Percentiles rank a stretch among this genome's conserved stretches.
Evolutionary conservation across 1,284 basidiomycete species (phyloP).

Genomic region (Thecaphora thlaspeos): DNA sequence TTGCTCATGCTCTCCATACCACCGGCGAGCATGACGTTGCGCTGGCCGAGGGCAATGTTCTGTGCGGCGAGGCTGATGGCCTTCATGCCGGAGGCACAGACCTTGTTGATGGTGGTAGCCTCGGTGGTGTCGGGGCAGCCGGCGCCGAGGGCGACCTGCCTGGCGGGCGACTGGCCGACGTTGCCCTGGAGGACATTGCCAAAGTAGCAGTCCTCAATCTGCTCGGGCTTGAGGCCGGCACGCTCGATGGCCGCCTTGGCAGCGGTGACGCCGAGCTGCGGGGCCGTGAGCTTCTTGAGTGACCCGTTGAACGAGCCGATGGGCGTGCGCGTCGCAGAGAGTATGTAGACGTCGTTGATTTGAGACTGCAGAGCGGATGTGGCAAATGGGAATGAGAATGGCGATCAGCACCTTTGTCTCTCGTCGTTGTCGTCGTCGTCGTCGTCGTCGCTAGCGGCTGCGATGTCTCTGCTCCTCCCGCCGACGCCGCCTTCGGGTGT

Average conservation of each 20-base stretch:
- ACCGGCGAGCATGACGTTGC: conserved; percentile 59
- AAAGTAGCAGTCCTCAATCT: conserved; percentile 92
- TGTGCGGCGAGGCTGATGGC: conserved; percentile 60
- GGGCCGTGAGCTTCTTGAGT: conserved; percentile 83
- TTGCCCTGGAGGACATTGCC: conserved; percentile 68
- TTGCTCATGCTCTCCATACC: conserved; percentile 62
- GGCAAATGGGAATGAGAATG: not conserved
- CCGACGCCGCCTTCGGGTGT: no score
- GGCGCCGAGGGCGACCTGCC: conserved; percentile 72
- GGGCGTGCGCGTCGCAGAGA: conserved; percentile 89
- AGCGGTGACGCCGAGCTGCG: conserved; percentile 83
- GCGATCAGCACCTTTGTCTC: not conserved
- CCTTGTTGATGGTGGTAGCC: conserved; percentile 93
- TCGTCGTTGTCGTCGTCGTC: not conserved
- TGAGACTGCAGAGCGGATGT: conserved; percentile 13
- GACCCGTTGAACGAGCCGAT: conserved; percentile 88
- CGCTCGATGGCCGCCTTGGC: conserved; percentile 78
- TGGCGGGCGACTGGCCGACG: conserved; percentile 60
- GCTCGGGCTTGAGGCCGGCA: conserved; percentile 75
- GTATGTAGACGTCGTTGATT: conserved; percentile 76
- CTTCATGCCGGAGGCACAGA: conserved; percentile 62
- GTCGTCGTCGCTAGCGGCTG: not conserved
- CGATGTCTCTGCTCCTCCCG: no score
- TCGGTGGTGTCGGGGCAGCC: conserved; percentile 82
- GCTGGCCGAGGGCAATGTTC: conserved; percentile 60